Evolutionary conservation across 768 basidiomycete genomes (phyloP).

Genomic region (Leucocoprinus sp.): DNA sequence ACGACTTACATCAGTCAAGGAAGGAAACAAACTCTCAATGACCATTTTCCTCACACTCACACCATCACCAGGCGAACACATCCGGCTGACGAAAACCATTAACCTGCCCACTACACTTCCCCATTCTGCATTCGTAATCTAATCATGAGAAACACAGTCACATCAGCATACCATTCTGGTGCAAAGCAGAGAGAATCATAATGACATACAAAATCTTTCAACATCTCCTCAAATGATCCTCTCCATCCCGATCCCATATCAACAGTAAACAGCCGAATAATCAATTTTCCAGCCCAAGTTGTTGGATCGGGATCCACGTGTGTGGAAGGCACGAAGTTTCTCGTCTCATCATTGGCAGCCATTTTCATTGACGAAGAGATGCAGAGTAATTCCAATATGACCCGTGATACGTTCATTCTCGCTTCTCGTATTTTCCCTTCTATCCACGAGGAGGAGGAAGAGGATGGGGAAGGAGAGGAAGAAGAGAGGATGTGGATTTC

Average conservation of each 20-base stretch:
- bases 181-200: neutral
- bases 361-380: too few relatives aligned
- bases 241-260: conserved; percentile 15
- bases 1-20: conserved; percentile 1
- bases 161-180: neutral
- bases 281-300: neutral
- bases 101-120: neutral
- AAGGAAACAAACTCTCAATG: neutral
- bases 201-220: conserved; percentile 17
- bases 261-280: neutral
- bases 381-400: too few relatives aligned
- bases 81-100: neutral
- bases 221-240: conserved; percentile 16
- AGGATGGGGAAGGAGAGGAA: too few relatives aligned
- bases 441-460: too few relatives aligned
- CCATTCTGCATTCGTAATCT: conserved; percentile 7
- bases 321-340: neutral
- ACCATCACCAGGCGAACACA: neutral
- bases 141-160: neutral
- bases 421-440: too few relatives aligned
- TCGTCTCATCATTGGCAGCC: too few relatives aligned
- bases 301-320: neutral
- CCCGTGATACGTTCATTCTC: too few relatives aligned
- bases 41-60: neutral
- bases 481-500: too few relatives aligned